phyloP scores from a whole-genome alignment of 1,284 basidiomycete species.

The Macrocystidia cucumis region DNA sequence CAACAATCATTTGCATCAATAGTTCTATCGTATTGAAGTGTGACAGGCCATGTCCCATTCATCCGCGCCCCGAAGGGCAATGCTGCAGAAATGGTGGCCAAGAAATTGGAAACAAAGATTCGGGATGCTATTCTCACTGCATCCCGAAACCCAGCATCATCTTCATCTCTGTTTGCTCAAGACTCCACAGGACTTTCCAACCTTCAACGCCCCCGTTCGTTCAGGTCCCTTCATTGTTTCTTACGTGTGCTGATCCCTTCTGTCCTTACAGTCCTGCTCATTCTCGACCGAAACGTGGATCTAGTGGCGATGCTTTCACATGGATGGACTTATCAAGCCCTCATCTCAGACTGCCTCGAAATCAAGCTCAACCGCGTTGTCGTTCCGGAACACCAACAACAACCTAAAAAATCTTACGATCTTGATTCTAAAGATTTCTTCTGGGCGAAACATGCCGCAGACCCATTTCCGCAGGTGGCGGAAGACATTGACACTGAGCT shows the following conservation, averaged over 20 bases:
- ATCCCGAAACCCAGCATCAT: slow-evolving; percentile 52
- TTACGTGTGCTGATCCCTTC: slow-evolving; percentile 23
- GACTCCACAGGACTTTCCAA: slow-evolving; percentile 66
- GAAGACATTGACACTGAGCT: slow-evolving; percentile 95
- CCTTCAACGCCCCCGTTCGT: slow-evolving; percentile 83
- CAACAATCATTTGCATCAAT: slow-evolving; percentile 3
- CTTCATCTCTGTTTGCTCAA: slow-evolving; percentile 61
- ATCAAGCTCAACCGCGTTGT: slow-evolving; percentile 96
- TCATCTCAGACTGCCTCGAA: slow-evolving; percentile 95
- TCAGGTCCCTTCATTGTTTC: too few species aligned
- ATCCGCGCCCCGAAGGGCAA: slow-evolving; percentile 95
- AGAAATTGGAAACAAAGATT: slow-evolving; percentile 90
- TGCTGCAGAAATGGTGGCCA: slow-evolving; percentile 97
- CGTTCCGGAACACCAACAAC: slow-evolving; percentile 38
- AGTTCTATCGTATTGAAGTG: not conserved
- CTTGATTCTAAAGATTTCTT: slow-evolving; percentile 99
- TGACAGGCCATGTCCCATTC: slow-evolving; percentile 82
- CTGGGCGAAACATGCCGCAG: slow-evolving; percentile 95
- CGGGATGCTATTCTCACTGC: slow-evolving; percentile 87
- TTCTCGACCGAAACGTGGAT: slow-evolving; percentile 94
- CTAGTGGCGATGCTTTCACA: slow-evolving; percentile 93
- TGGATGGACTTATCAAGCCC: slow-evolving; percentile 98
- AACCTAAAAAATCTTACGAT: slow-evolving; percentile 83
- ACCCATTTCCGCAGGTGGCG: slow-evolving; percentile 97
- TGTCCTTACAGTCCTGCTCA: slow-evolving; percentile 66